A percentile compares a stretch with the other conserved stretches of the same genome.
Conservation (phyloP, 768 basidiomycete genomes). For the Suillus brevipes region DNA sequence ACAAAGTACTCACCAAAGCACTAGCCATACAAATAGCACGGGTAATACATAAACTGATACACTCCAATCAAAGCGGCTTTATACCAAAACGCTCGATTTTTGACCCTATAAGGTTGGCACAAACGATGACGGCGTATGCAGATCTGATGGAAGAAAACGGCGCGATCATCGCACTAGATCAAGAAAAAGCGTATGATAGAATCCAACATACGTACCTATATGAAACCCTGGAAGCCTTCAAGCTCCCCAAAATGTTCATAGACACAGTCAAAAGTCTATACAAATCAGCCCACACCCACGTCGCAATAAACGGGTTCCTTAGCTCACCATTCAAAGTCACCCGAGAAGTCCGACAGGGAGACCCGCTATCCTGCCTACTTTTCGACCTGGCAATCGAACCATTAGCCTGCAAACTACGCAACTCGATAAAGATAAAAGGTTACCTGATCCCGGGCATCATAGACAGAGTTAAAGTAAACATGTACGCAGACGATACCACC, state of each 20-base stretch:
- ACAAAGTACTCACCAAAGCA: too few relatives aligned
- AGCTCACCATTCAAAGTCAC: neutral
- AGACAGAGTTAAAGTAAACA: too few relatives aligned
- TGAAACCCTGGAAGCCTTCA: slow-evolving; percentile 21
- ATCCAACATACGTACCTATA: slow-evolving; percentile 34
- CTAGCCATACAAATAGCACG: too few relatives aligned
- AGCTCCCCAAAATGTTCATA: slow-evolving; percentile 30
- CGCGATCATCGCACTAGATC: too few relatives aligned
- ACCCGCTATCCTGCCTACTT: neutral
- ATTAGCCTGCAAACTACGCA: neutral
- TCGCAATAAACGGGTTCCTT: neutral
- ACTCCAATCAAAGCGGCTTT: too few relatives aligned
- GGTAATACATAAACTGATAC: too few relatives aligned
- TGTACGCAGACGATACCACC: too few relatives aligned
- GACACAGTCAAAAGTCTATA: slow-evolving; percentile 11
- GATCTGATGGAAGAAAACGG: too few relatives aligned
- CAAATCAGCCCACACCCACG: neutral
- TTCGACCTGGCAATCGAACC: neutral
- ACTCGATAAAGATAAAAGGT: neutral
- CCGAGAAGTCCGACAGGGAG: fast-evolving
- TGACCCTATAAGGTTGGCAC: too few relatives aligned
- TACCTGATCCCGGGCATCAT: too few relatives aligned
- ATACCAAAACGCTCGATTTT: too few relatives aligned
- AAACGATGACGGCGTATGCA: too few relatives aligned
- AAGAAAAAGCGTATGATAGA: slow-evolving; percentile 28